Evolutionary conservation across 2,329 filamentous ascomycete species (phyloP).

Genomic region (Curvularia eragrostidis): DNA sequence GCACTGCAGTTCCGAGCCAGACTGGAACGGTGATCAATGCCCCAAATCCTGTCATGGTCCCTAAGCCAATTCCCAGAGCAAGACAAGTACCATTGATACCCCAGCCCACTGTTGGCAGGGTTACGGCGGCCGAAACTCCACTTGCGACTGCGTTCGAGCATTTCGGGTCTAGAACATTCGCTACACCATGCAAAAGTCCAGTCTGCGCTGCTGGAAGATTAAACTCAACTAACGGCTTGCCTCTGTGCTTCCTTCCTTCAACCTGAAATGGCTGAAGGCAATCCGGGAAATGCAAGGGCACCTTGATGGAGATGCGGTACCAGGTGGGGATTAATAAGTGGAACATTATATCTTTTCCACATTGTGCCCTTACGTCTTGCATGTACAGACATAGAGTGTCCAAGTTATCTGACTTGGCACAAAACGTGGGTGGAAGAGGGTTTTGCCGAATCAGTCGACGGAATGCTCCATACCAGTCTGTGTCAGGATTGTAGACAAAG

Average conservation of each 20-base stretch:
- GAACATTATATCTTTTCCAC: too few relatives aligned
- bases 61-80: neutral
- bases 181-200: neutral
- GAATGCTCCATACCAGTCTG: neutral
- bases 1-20: too few relatives aligned
- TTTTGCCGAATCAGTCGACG: neutral
- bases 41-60: neutral
- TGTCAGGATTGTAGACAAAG: neutral
- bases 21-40: neutral
- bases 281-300: neutral
- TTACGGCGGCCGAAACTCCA: neutral
- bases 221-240: neutral
- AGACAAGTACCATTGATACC: neutral
- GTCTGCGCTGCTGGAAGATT: neutral
- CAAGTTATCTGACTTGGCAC: neutral
- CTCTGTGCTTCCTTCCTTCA: neutral
- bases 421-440: neutral
- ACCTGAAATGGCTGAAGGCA: neutral
- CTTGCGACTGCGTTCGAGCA: neutral
- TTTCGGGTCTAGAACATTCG: neutral
- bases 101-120: neutral
- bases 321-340: too few relatives aligned
- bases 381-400: neutral
- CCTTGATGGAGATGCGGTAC: neutral
- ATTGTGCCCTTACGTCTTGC: neutral